Percentiles rank a stretch among this genome's conserved stretches.
These are phyloP conservation scores for Naganishia randhawae DNA, from an alignment of 768 basidiomycete genomes.

Conservation along the genomic window DNA sequence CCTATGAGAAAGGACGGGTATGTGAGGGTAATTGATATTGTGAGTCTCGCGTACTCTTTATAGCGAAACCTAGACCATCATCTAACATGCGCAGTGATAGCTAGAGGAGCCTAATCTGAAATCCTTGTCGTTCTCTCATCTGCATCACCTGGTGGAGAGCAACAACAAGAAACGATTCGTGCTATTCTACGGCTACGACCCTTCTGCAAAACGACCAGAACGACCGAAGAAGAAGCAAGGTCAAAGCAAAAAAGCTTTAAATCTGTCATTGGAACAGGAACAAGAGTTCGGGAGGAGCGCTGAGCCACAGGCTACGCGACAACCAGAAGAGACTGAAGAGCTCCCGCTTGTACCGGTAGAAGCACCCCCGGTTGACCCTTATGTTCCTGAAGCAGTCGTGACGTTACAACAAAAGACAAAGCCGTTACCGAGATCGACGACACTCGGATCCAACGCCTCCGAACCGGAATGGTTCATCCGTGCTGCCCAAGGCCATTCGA, in stretches of 20 bases:
- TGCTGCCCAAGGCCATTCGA: conserved; percentile 48
- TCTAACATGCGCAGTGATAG: conserved; percentile 52
- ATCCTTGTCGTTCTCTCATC: conserved; percentile 55
- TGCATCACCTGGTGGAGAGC: conserved; percentile 46
- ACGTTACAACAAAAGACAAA: neutral
- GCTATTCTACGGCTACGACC: conserved; percentile 46
- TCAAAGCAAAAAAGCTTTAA: conserved; percentile 5
- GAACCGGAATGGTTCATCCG: conserved; percentile 45
- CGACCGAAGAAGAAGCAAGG: conserved; percentile 30
- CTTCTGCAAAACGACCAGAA: conserved; percentile 36
- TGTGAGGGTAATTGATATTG: conserved; percentile 74
- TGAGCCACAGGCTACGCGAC: conserved; percentile 1
- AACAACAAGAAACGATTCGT: conserved; percentile 51
- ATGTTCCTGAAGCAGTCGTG: neutral
- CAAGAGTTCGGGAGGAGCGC: neutral
- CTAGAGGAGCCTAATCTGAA: conserved; percentile 67
- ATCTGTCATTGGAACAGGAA: neutral
- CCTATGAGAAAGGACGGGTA: conserved; percentile 79
- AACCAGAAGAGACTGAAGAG: conserved; percentile 3
- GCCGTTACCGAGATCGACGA: conserved; percentile 4
- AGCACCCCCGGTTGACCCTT: conserved; percentile 22
- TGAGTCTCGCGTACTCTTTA: conserved; percentile 53
- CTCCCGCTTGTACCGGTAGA: conserved; percentile 1
- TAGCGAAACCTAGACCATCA: neutral
- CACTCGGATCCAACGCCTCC: neutral